A percentile compares a stretch with the other conserved stretches of the same genome.
These are phyloP conservation scores for Verticillium nonalfalfae DNA, from an alignment of 2,329 filamentous ascomycete species.

Conservation along the genomic window DNA sequence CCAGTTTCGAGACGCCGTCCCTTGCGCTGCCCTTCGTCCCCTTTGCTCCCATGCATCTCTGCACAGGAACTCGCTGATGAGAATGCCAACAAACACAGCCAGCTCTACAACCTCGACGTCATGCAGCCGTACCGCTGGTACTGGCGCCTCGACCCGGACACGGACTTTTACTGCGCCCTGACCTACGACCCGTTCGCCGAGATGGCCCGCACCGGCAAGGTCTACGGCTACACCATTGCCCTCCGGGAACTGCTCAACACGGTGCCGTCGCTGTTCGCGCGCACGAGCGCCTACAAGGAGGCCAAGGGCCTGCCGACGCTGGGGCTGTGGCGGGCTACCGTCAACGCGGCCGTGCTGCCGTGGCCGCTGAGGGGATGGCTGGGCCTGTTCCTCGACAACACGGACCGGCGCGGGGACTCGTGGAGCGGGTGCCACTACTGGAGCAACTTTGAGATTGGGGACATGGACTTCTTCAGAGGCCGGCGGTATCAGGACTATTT, in stretches of 20 bases:
- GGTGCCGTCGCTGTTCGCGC: conserved; percentile 34
- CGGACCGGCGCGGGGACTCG: conserved; percentile 28
- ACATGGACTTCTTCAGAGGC: conserved; percentile 36
- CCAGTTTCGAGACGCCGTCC: no score
- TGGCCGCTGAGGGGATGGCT: conserved; percentile 32
- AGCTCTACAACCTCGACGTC: conserved; percentile 35
- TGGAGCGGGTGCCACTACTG: conserved; percentile 41
- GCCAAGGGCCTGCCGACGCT: conserved; percentile 23
- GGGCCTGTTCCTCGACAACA: conserved; percentile 23
- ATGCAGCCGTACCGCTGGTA: conserved; percentile 38
- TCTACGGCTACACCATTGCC: conserved; percentile 37
- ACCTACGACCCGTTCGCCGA: conserved; percentile 41
- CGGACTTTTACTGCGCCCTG: conserved; percentile 36
- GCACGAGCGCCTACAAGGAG: conserved; percentile 33
- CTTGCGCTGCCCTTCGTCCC: no score
- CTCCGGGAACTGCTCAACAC: conserved; percentile 34
- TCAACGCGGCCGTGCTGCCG: conserved; percentile 32
- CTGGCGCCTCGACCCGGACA: conserved; percentile 38
- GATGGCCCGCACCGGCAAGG: conserved; percentile 35
- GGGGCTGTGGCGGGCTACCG: conserved; percentile 32
- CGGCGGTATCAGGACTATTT: conserved; percentile 33
- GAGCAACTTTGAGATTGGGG: conserved; percentile 41
- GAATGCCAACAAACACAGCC: conserved; percentile 14
- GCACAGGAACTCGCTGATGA: not conserved
- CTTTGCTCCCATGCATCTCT: no score